These are phyloP conservation scores for Leptographium galeiforme DNA, from an alignment of 2,329 filamentous ascomycete genomes.

Conservation along the genomic window DNA sequence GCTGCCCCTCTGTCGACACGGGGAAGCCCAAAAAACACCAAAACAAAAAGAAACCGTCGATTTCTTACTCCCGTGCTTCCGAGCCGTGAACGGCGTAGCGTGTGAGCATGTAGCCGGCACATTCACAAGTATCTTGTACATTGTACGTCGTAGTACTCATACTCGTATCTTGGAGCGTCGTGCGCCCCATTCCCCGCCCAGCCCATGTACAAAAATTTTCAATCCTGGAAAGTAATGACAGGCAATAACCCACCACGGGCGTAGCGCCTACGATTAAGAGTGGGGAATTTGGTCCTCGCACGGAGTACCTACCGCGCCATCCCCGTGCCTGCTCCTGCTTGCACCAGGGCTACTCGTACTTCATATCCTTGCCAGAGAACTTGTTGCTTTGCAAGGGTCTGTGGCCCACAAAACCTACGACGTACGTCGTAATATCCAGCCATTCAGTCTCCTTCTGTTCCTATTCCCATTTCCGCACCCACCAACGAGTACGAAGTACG, in stretches of 20 bases:
- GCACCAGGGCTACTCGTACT: background rate
- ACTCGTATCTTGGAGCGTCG: background rate
- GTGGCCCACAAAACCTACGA: background rate
- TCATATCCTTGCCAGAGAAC: background rate
- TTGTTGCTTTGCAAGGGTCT: background rate
- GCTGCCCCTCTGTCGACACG: background rate
- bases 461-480: background rate
- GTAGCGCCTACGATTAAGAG: background rate
- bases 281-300: background rate
- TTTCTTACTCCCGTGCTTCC: background rate
- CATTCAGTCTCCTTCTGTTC: background rate
- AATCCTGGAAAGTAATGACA: background rate
- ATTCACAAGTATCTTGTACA: no score
- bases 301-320: background rate
- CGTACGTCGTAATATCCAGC: background rate
- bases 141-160: background rate
- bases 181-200: no score
- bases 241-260: background rate
- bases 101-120: background rate
- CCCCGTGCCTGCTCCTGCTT: background rate
- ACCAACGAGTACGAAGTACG: background rate
- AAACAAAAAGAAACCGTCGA: background rate
- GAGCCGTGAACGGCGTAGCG: background rate
- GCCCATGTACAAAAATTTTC: background rate
- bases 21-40: background rate